A percentile compares a stretch with the other conserved stretches of the same genome.
Conservation (phyloP, 192 early-diverging fungal genomes). For the Coemansia sp. region DNA sequence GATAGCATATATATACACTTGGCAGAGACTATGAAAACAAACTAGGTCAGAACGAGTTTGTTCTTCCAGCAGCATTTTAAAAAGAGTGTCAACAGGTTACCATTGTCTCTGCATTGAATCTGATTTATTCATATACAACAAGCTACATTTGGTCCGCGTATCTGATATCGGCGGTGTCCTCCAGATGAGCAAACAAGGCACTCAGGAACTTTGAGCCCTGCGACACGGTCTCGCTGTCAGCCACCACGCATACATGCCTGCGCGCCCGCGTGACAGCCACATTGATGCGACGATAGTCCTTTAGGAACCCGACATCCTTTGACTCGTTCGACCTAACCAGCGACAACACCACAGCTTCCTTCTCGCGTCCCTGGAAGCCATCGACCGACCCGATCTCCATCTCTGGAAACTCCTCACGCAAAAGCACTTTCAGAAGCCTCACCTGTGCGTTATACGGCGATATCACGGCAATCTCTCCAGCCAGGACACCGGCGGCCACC, state of each 20-base stretch:
- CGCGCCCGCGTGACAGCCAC: conserved; percentile 88
- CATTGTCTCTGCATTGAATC: too few relatives aligned
- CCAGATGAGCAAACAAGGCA: too few relatives aligned
- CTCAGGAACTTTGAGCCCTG: conserved; percentile 47
- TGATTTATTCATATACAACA: too few relatives aligned
- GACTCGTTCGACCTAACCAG: conserved; percentile 78
- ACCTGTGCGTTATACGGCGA: conserved; percentile 86
- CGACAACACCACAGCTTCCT: conserved; percentile 77
- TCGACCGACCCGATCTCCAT: conserved; percentile 85
- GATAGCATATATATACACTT: too few relatives aligned
- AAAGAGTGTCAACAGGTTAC: too few relatives aligned
- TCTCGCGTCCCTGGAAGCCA: conserved; percentile 90
- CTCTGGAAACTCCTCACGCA: conserved; percentile 57
- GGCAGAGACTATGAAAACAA: too few relatives aligned
- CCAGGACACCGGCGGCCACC: conserved; percentile 58
- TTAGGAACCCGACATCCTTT: conserved; percentile 80
- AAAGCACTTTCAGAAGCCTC: conserved; percentile 43
- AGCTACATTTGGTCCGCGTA: too few relatives aligned
- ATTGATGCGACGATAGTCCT: conserved; percentile 79
- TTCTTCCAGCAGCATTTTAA: too few relatives aligned
- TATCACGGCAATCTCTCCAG: conserved; percentile 76
- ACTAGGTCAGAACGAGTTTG: too few relatives aligned
- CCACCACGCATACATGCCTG: conserved; percentile 80
- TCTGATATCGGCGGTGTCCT: too few relatives aligned
- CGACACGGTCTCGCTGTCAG: conserved; percentile 69